A percentile compares a stretch with the other conserved stretches of the same genome.
Conservation (phyloP, 352 stramenopile species). For the Globisporangium rhizosaccharum region DNA sequence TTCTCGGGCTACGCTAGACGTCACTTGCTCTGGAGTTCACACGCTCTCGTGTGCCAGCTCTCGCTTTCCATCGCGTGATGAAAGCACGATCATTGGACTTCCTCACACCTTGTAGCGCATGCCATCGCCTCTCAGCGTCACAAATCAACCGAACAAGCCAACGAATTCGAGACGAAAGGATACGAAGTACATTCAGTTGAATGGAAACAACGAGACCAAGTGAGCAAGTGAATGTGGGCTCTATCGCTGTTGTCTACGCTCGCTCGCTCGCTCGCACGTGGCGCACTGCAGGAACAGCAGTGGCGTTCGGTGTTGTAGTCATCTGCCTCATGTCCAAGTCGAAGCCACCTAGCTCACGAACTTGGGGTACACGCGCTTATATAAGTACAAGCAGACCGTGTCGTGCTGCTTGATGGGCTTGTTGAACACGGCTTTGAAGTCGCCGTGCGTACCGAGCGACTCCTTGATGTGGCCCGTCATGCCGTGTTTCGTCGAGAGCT, state of each 20-base stretch:
- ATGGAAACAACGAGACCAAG: too few species aligned
- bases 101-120: not conserved
- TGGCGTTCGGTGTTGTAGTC: too few species aligned
- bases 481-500: slow-evolving; percentile 97
- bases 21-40: not conserved
- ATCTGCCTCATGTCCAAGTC: not conserved
- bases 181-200: too few species aligned
- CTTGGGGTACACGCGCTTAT: slow-evolving; percentile 99
- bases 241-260: too few species aligned
- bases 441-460: slow-evolving; percentile 97
- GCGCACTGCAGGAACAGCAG: too few species aligned
- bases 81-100: not conserved
- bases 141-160: too few species aligned
- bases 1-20: too few species aligned
- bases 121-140: too few species aligned
- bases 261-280: too few species aligned
- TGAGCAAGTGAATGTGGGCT: too few species aligned
- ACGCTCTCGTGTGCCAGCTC: not conserved
- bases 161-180: too few species aligned
- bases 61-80: not conserved
- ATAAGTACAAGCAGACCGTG: slow-evolving; percentile 97
- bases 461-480: slow-evolving; percentile 97
- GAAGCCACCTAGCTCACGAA: slow-evolving; percentile 55
- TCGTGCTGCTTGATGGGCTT: slow-evolving; percentile 99
- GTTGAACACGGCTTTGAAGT: slow-evolving; percentile 99